phyloP scores from a whole-genome alignment of 495 filamentous ascomycete genomes.

The Talaromyces thailandensis region DNA sequence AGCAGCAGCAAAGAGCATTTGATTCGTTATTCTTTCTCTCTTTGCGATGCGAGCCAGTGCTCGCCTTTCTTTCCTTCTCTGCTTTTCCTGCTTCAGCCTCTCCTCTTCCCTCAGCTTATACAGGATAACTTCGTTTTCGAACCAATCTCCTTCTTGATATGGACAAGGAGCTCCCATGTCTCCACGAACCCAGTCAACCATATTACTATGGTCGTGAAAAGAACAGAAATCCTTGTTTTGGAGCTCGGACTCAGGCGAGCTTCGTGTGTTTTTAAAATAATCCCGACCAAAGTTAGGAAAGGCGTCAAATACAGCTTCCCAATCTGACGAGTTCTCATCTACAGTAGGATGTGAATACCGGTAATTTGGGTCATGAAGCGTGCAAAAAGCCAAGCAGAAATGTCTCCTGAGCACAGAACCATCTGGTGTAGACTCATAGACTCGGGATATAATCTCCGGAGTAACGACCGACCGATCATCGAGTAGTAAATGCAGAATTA shows the following conservation, averaged over 20 bases:
- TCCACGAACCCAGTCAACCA: not conserved
- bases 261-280: not conserved
- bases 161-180: not conserved
- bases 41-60: too few relatives aligned
- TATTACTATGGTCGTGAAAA: not conserved
- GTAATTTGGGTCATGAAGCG: not conserved
- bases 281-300: not conserved
- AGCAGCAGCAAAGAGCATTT: too few relatives aligned
- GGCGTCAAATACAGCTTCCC: not conserved
- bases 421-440: not conserved
- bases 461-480: not conserved
- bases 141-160: not conserved
- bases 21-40: too few relatives aligned
- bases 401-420: not conserved
- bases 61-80: too few relatives aligned
- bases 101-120: not conserved
- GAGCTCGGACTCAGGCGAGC: not conserved
- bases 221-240: not conserved
- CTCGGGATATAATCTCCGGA: not conserved
- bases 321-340: not conserved
- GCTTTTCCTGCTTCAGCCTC: too few relatives aligned
- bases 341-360: not conserved
- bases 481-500: not conserved
- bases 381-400: not conserved
- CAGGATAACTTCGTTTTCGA: not conserved